phyloP scores from a whole-genome alignment of 2,329 filamentous ascomycete species.

The Monosporascus cannonballus region DNA sequence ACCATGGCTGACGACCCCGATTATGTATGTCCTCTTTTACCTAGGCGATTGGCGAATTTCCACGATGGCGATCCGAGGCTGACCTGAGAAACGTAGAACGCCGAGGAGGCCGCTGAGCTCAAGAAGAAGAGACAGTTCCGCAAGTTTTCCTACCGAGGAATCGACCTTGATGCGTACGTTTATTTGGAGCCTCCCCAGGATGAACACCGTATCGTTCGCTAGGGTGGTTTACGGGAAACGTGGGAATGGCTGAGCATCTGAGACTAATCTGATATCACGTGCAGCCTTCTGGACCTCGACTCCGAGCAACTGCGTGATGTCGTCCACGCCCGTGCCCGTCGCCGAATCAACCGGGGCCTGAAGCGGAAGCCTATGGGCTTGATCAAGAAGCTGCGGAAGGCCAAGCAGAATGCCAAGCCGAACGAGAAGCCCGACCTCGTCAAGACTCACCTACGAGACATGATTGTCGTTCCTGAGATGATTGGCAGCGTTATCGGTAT shows the following conservation, averaged over 20 bases:
- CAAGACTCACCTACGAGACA: slow-evolving; percentile 99
- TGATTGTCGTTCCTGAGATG: slow-evolving; percentile 99
- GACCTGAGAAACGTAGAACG: slow-evolving; percentile 58
- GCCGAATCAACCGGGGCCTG: slow-evolving; percentile 98
- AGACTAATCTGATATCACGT: slow-evolving; percentile 12
- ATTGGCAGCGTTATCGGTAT: slow-evolving; percentile 97
- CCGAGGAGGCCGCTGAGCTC: slow-evolving; percentile 97
- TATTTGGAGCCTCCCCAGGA: slow-evolving; percentile 1
- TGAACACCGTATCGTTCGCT: background rate
- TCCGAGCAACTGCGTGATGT: slow-evolving; percentile 99
- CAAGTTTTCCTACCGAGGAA: slow-evolving; percentile 99
- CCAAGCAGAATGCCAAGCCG: slow-evolving; percentile 97
- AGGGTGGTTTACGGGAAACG: background rate
- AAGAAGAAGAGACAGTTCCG: slow-evolving; percentile 99
- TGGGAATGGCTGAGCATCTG: background rate
- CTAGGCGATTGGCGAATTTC: slow-evolving; percentile 1
- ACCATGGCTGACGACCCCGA: slow-evolving; percentile 75
- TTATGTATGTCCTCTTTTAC: slow-evolving; percentile 62
- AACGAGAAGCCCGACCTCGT: slow-evolving; percentile 99
- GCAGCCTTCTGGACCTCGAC: slow-evolving; percentile 94
- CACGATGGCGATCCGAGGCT: slow-evolving; percentile 20
- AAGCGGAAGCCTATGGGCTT: slow-evolving; percentile 99
- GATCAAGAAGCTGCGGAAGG: slow-evolving; percentile 99
- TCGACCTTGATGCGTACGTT: slow-evolving; percentile 97
- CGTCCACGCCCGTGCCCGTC: slow-evolving; percentile 96